Percentiles rank a stretch among this genome's conserved stretches.
These are phyloP conservation scores for Malassezia furfur DNA, from an alignment of 1,284 basidiomycete species.

Conservation along the genomic window DNA sequence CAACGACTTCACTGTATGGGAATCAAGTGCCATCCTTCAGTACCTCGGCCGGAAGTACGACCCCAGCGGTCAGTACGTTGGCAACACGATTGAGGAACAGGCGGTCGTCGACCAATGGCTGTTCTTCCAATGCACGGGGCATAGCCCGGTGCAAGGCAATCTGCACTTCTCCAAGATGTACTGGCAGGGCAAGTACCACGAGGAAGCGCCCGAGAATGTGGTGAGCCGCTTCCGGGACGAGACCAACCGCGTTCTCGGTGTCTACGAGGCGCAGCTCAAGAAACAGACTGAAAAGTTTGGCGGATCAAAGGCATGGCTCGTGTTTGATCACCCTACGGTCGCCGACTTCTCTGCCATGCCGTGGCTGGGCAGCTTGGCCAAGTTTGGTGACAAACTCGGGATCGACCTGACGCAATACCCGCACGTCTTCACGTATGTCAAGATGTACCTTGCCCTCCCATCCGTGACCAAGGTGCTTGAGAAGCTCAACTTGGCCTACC, in stretches of 20 bases:
- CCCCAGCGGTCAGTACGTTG: conserved; percentile 21
- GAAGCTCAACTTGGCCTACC: neutral
- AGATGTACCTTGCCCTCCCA: neutral
- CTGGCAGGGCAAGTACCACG: conserved; percentile 15
- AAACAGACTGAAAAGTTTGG: conserved; percentile 24
- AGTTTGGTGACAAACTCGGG: neutral
- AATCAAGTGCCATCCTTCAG: conserved; percentile 31
- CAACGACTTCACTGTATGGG: conserved; percentile 32
- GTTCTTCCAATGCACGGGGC: conserved; percentile 27
- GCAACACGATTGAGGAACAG: conserved; percentile 26
- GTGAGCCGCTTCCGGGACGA: conserved; percentile 34
- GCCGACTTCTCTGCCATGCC: conserved; percentile 24
- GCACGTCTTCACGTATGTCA: neutral
- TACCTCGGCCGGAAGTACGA: conserved; percentile 39
- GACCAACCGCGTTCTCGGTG: conserved; percentile 29
- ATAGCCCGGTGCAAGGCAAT: conserved; percentile 30
- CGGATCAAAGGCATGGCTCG: conserved; percentile 23
- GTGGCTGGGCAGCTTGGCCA: neutral
- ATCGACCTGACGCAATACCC: neutral
- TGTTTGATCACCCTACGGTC: conserved; percentile 35
- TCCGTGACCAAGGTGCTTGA: neutral
- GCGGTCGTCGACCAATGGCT: conserved; percentile 31
- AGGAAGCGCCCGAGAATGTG: conserved; percentile 25
- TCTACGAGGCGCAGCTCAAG: conserved; percentile 32
- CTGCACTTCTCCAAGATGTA: conserved; percentile 21